Evolutionary conservation across 2,329 filamentous ascomycete genomes (phyloP).

Genomic region (Beauveria sp.): DNA sequence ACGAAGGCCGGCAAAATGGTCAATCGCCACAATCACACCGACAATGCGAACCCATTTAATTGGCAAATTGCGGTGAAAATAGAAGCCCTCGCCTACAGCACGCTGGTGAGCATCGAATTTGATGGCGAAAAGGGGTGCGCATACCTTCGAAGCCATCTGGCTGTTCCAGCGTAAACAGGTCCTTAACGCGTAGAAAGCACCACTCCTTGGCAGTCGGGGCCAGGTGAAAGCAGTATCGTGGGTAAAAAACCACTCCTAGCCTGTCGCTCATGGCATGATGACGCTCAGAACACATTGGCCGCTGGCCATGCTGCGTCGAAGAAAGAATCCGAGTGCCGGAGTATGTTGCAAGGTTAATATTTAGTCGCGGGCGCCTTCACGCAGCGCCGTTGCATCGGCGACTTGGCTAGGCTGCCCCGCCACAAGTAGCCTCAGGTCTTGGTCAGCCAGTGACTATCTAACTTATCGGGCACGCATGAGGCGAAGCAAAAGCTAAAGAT

Average conservation of each 20-base stretch:
- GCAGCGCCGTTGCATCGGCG: background rate
- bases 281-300: background rate
- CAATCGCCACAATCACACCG: conserved; percentile 59
- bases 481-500: background rate
- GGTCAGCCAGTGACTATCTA: too few species aligned
- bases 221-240: conserved; percentile 55
- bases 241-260: conserved; percentile 38
- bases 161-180: conserved; percentile 40
- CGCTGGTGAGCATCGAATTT: background rate
- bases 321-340: background rate
- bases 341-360: background rate
- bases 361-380: background rate
- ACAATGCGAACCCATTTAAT: conserved; percentile 67
- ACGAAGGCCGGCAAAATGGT: conserved; percentile 39
- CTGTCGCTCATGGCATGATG: conserved; percentile 45
- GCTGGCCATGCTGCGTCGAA: background rate
- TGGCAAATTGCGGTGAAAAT: conserved; percentile 66
- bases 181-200: conserved; percentile 46
- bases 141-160: conserved; percentile 47
- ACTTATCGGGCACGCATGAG: too few species aligned
- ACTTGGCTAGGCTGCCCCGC: background rate
- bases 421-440: too few species aligned
- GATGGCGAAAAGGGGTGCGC: conserved; percentile 8
- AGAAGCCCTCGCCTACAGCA: conserved; percentile 38
- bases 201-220: conserved; percentile 54